Conservation (phyloP, 2,329 filamentous ascomycete species). For the Leptographium radiaticola region DNA sequence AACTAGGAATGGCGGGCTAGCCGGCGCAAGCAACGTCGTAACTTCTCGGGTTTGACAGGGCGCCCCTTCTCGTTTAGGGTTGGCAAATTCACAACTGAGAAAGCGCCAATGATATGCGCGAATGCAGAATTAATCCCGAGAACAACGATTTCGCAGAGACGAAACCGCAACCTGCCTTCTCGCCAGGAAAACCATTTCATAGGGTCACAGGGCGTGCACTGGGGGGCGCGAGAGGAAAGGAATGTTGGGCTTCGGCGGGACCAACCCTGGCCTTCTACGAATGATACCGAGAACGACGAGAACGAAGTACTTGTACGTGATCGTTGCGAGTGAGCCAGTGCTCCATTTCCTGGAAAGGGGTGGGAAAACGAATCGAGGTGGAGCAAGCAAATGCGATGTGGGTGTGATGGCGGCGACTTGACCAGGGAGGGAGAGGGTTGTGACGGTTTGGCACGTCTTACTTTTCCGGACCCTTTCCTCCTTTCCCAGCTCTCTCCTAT, state of each 20-base stretch:
- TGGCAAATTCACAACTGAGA: background rate
- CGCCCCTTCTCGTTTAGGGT: conserved; percentile 1
- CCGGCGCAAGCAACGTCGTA: conserved; percentile 1
- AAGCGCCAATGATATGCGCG: background rate
- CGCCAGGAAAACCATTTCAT: background rate
- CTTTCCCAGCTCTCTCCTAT: too few relatives aligned
- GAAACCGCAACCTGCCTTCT: background rate
- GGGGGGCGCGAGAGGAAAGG: background rate
- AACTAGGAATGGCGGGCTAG: background rate
- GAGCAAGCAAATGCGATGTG: conserved; percentile 1
- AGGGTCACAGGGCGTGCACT: background rate
- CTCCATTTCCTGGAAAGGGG: background rate
- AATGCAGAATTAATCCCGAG: background rate
- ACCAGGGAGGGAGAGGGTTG: background rate
- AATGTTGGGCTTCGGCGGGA: background rate
- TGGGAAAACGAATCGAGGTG: background rate
- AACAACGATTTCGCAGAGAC: background rate
- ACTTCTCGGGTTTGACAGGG: conserved; percentile 1
- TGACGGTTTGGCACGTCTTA: background rate
- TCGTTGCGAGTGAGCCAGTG: background rate
- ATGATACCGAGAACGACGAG: background rate
- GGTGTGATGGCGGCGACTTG: background rate
- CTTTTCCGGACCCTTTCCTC: background rate
- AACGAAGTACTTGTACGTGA: background rate
- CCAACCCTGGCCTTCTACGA: background rate